A percentile compares a stretch with the other conserved stretches of the same genome.
phyloP scores from a whole-genome alignment of 2,329 filamentous ascomycete genomes.

The Botrytis fragariae region DNA sequence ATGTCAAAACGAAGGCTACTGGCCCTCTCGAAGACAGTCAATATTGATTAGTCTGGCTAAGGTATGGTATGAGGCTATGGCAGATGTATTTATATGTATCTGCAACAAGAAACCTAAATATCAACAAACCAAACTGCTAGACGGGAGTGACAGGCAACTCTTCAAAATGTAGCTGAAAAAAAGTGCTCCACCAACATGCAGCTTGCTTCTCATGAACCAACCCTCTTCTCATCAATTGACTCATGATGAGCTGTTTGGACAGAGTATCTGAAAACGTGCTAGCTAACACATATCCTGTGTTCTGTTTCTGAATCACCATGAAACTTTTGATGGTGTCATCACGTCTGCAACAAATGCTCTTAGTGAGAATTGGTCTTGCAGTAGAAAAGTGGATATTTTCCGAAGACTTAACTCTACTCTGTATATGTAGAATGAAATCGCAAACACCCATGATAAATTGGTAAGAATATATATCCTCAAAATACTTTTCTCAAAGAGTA shows the following conservation, averaged over 20 bases:
- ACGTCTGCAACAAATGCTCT: background rate
- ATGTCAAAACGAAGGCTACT: background rate
- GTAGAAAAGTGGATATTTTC: conserved; percentile 2
- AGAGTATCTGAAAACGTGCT: background rate
- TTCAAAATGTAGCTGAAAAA: background rate
- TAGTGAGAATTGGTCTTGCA: background rate
- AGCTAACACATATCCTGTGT: background rate
- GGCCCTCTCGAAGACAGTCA: background rate
- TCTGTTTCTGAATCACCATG: background rate
- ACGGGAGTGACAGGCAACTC: background rate
- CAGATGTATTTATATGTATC: background rate
- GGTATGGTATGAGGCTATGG: background rate
- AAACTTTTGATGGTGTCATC: conserved; percentile 7
- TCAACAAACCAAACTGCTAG: background rate
- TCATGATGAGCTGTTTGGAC: background rate
- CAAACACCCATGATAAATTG: background rate
- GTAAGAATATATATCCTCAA: background rate
- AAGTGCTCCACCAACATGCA: background rate
- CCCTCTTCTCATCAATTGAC: background rate
- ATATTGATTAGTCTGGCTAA: background rate
- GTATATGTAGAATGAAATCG: background rate
- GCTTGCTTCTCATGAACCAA: conserved; percentile 5
- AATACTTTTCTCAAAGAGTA: background rate
- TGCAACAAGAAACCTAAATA: background rate
- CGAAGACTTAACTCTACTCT: background rate